phyloP scores from a whole-genome alignment of 306 rosid species.

The Benincasa hispida region DNA sequence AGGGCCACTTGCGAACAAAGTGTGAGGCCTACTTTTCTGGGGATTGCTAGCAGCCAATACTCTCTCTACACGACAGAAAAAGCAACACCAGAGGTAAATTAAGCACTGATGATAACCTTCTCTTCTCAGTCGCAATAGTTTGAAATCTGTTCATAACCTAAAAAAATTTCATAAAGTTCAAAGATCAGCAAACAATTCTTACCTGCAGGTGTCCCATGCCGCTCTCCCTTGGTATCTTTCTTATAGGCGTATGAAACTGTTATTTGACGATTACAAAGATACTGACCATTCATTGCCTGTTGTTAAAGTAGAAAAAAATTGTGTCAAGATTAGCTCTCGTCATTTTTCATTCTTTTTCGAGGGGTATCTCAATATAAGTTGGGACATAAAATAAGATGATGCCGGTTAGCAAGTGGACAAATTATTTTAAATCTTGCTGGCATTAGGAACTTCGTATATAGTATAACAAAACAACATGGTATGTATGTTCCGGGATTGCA shows the following conservation, averaged over 20 bases:
- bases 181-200: slow-evolving; percentile 10
- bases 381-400: not conserved
- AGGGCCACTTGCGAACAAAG: slow-evolving; percentile 90
- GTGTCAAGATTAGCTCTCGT: not conserved
- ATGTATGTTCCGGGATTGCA: not conserved
- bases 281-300: slow-evolving; percentile 96
- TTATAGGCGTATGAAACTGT: slow-evolving; percentile 96
- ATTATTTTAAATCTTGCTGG: not conserved
- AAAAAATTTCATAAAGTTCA: not conserved
- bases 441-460: not conserved
- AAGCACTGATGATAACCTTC: not conserved
- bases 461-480: not conserved
- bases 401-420: not conserved
- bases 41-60: slow-evolving; percentile 97
- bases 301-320: slow-evolving; percentile 11
- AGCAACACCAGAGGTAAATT: not conserved
- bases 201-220: slow-evolving; percentile 99
- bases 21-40: slow-evolving; percentile 91
- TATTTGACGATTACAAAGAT: slow-evolving; percentile 97
- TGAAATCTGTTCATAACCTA: not conserved
- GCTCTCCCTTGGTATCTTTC: slow-evolving; percentile 97
- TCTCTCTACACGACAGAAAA: slow-evolving; percentile 49
- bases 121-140: not conserved
- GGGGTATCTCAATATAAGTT: not conserved
- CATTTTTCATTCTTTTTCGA: not conserved